These are phyloP conservation scores for Venturia asperata DNA, from an alignment of 2,329 filamentous ascomycete species.

Conservation along the genomic window DNA sequence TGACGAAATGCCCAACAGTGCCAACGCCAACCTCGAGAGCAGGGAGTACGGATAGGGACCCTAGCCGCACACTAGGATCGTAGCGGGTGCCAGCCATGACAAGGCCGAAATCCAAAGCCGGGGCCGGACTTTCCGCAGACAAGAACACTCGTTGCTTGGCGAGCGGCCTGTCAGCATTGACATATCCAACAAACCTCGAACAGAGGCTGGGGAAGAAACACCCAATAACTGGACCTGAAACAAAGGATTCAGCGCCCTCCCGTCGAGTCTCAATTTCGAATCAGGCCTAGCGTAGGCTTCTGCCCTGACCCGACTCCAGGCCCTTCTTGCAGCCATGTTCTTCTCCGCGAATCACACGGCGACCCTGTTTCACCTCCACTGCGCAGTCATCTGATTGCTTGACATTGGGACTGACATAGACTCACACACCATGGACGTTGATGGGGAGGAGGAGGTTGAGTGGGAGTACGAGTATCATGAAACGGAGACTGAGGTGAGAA, in stretches of 20 bases:
- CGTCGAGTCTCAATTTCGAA: neutral
- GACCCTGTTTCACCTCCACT: neutral
- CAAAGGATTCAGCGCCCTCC: neutral
- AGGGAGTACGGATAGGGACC: too few species aligned
- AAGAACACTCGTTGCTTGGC: neutral
- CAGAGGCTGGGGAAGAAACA: constrained; percentile 26
- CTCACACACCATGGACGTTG: constrained; percentile 17
- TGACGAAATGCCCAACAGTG: constrained; percentile 4
- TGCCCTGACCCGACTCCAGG: neutral
- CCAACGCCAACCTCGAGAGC: too few species aligned
- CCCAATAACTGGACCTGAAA: neutral
- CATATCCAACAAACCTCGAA: neutral
- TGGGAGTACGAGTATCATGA: constrained; percentile 56
- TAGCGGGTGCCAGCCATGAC: neutral
- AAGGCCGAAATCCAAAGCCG: neutral
- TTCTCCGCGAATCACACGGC: constrained; percentile 2
- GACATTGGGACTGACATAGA: constrained; percentile 17
- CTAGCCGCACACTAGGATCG: neutral
- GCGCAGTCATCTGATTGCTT: constrained; percentile 23
- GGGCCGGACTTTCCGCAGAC: neutral
- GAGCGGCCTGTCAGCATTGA: neutral
- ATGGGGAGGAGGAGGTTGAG: constrained; percentile 32
- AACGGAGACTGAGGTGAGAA: constrained; percentile 40
- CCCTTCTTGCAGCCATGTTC: neutral
- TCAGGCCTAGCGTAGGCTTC: neutral